Evolutionary conservation across 2,329 filamentous ascomycete species (phyloP), one percentile per base, ranked within the genome.

Genomic region (Calonectria multiphialidica): DNA sequence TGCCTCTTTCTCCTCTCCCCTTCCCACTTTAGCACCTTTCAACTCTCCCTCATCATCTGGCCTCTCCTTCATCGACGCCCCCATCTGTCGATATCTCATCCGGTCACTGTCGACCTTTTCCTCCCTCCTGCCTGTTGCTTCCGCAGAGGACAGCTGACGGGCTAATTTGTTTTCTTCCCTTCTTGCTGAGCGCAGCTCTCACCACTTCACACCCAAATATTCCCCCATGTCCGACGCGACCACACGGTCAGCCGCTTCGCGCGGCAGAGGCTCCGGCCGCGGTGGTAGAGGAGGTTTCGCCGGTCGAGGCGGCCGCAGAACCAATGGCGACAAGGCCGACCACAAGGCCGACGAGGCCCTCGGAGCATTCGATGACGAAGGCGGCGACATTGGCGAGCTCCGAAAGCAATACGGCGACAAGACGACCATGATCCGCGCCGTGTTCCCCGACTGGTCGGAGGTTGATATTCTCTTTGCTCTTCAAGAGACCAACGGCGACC

Each of bases 391-490:
- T 77, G 94, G 93, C 82, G 92, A 97, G 86, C 92, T 98, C 83
- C 97, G 97, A 90, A 95, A 95, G 88, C 92, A 94, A 84, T 97
- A 98, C 83, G 90, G 93, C 81, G 87, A 88, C 81, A 94, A 96
- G 87, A 90, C 98, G 79, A 88, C 89, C 74, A 92, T 93, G 80
- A 92, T 99, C 83, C 95, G 95, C 87, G 96, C 98, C 84, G 93
- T 98, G 87, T 98, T 98, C 87, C 92, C 95, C 72, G 93, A 95
- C 85, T 98, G 96, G 97, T 96, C 95, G 79, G 95, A 98, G 81
- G 95, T 96, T 84, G 96, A 98, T 84, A 91, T 98, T 75, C 92
- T 98, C 76, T 97, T 97, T 83, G 96, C 96, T 74, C 89, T 99
- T 72, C 92, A 98, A 84, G 97, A 99, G 88, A 93, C 93, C 69